phyloP scores from a whole-genome alignment of 1,139 yeast species.

The Geotrichum bryndzae region DNA sequence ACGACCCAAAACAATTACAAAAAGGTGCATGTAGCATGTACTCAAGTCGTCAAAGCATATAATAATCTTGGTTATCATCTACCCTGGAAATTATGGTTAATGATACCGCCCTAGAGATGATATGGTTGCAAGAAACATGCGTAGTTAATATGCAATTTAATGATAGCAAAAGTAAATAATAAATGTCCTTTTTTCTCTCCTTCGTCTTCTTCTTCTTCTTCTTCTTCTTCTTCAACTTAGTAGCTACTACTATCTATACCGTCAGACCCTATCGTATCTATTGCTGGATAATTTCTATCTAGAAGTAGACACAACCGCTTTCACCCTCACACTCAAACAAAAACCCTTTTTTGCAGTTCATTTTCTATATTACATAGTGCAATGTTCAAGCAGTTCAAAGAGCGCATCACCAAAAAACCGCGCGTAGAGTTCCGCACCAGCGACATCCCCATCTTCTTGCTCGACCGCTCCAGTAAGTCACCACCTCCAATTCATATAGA shows the following conservation, averaged over 20 bases:
- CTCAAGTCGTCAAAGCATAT: not conserved
- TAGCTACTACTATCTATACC: not conserved
- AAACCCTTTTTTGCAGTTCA: not conserved
- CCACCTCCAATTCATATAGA: not conserved
- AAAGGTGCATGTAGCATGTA: not conserved
- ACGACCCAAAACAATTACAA: too few species aligned
- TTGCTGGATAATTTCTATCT: not conserved
- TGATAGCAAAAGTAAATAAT: not conserved
- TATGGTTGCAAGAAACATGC: not conserved
- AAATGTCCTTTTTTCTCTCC: not conserved
- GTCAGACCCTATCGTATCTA: not conserved
- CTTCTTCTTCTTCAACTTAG: not conserved
- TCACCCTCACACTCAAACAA: not conserved
- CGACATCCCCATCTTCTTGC: not conserved
- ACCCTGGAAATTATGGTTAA: not conserved
- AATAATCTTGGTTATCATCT: not conserved
- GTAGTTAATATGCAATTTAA: not conserved
- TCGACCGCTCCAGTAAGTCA: not conserved
- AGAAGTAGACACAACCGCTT: not conserved
- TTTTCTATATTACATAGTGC: not conserved
- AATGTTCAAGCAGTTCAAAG: not conserved
- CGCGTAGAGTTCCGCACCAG: not conserved
- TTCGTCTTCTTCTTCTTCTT: not conserved
- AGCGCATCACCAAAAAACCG: not conserved
- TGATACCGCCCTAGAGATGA: not conserved